Percentiles rank a stretch among this genome's conserved stretches.
Evolutionary conservation across 805 yeast species (phyloP).

Genomic region (Lachancea dasiensis): DNA sequence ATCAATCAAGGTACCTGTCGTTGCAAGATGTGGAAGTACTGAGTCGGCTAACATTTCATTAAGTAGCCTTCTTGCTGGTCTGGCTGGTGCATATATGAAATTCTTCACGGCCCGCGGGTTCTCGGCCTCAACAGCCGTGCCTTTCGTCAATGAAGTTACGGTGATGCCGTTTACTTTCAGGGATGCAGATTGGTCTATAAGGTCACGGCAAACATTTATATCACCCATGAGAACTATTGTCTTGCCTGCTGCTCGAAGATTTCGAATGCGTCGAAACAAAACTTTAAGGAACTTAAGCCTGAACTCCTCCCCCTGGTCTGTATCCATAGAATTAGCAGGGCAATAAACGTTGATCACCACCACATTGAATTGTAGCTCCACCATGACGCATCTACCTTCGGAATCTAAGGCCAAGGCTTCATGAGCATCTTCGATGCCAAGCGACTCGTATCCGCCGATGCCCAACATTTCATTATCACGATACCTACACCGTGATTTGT

Average conservation of each 20-base stretch:
- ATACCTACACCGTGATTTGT: constrained; percentile 17
- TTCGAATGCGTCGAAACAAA: constrained; percentile 56
- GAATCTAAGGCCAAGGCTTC: constrained; percentile 48
- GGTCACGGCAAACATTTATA: constrained; percentile 71
- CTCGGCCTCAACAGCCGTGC: constrained; percentile 29
- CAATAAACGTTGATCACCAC: constrained; percentile 72
- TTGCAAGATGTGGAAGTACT: constrained; percentile 28
- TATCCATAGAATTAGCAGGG: constrained; percentile 80
- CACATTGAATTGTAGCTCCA: constrained; percentile 60
- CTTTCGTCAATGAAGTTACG: constrained; percentile 37
- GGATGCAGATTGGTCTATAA: constrained; percentile 76
- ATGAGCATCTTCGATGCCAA: constrained; percentile 32
- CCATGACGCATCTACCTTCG: constrained; percentile 78
- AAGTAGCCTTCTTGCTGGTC: constrained; percentile 39
- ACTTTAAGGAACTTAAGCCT: constrained; percentile 52
- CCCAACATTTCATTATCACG: constrained; percentile 23
- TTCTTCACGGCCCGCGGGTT: constrained; percentile 32
- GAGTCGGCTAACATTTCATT: constrained; percentile 40
- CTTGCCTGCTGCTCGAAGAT: constrained; percentile 52
- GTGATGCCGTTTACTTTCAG: constrained; percentile 28
- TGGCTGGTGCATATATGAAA: constrained; percentile 33
- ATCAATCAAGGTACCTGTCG: constrained; percentile 47
- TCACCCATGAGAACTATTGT: constrained; percentile 83
- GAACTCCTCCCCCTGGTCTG: constrained; percentile 58
- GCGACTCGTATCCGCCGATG: constrained; percentile 69